phyloP scores from a whole-genome alignment of 2,329 filamentous ascomycete species.

The Paecilomyces variotii region DNA sequence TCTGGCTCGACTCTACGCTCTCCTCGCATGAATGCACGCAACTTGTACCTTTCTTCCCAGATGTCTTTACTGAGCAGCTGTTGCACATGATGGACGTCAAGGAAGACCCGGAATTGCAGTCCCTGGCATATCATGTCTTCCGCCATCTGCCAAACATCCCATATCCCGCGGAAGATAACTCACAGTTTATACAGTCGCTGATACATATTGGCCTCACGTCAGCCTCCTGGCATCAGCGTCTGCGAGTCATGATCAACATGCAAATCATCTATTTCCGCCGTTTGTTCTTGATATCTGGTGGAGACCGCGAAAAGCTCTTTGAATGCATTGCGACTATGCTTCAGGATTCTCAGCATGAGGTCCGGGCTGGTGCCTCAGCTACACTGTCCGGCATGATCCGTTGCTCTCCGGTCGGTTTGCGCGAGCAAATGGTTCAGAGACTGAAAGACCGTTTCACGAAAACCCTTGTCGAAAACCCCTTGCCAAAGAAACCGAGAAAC shows the following conservation, averaged over 20 bases:
- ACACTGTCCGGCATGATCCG: conserved; percentile 97
- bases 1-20: conserved; percentile 88
- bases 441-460: conserved; percentile 73
- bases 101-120: conserved; percentile 92
- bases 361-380: conserved; percentile 82
- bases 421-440: conserved; percentile 65
- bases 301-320: conserved; percentile 73
- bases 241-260: conserved; percentile 94
- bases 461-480: conserved; percentile 71
- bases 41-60: conserved; percentile 82
- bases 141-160: conserved; percentile 93
- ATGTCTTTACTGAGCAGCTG: conserved; percentile 81
- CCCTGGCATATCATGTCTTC: conserved; percentile 92
- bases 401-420: conserved; percentile 76
- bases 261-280: conserved; percentile 97
- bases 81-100: conserved; percentile 99
- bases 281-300: conserved; percentile 71
- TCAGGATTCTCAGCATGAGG: conserved; percentile 82
- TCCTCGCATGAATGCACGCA: conserved; percentile 89
- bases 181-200: conserved; percentile 73
- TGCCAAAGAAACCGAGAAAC: conserved; percentile 59
- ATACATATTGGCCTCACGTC: conserved; percentile 81
- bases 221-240: conserved; percentile 86
- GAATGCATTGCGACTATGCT: conserved; percentile 95
- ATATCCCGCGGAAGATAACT: conserved; percentile 77